Conservation (phyloP, 306 rosid genomes). For the Lotus japonicus region DNA sequence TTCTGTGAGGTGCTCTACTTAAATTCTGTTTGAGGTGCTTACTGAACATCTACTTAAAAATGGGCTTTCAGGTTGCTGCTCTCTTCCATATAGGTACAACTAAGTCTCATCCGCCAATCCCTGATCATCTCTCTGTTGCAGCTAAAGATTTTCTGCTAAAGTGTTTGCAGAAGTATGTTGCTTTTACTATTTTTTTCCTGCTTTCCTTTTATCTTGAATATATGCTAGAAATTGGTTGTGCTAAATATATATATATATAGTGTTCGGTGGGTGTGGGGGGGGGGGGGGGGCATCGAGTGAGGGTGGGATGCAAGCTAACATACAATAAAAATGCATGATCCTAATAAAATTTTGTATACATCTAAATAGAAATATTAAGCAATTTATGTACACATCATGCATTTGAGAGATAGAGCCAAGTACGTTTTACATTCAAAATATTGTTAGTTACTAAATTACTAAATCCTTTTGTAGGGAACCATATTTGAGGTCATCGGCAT, state of each 20-base stretch:
- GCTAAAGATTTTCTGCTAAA: conserved; percentile 90
- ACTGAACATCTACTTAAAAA: conserved; percentile 32
- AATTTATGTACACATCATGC: too few species aligned
- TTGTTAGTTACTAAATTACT: background rate
- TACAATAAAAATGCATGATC: too few species aligned
- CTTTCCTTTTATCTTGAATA: background rate
- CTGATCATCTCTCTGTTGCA: conserved; percentile 80
- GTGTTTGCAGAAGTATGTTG: conserved; percentile 83
- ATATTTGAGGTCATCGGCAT: conserved; percentile 63
- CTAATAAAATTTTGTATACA: too few species aligned
- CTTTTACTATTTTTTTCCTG: conserved; percentile 19
- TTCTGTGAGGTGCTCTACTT: background rate
- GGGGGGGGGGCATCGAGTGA: background rate
- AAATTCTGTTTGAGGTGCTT: conserved; percentile 12
- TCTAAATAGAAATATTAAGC: too few species aligned
- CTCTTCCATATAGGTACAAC: conserved; percentile 96
- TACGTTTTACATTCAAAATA: background rate
- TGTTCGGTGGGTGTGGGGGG: background rate
- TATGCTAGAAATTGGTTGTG: background rate
- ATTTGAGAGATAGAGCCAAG: background rate
- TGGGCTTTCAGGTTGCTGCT: conserved; percentile 81
- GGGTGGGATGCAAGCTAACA: background rate
- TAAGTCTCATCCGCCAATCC: conserved; percentile 98
- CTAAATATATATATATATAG: background rate
- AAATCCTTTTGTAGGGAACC: conserved; percentile 78